A percentile compares a stretch with the other conserved stretches of the same genome.
phyloP scores from a whole-genome alignment of 2,329 filamentous ascomycete species.

The Epichloe glyceriae region DNA sequence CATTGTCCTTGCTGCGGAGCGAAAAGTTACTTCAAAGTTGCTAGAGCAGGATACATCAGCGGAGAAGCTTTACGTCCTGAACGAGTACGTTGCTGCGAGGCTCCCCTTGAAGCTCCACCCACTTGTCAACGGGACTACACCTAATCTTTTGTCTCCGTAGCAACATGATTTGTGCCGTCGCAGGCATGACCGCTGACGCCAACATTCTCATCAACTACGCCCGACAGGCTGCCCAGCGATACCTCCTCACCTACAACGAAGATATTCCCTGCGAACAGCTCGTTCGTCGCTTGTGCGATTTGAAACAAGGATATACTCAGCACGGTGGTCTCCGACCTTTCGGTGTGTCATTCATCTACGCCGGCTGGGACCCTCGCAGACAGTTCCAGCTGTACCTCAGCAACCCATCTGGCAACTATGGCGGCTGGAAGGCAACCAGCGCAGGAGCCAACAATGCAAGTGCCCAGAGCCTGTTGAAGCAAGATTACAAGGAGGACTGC shows the following conservation, averaged over 20 bases:
- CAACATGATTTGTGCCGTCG: constrained; percentile 99
- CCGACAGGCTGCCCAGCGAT: constrained; percentile 88
- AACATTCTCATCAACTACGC: constrained; percentile 99
- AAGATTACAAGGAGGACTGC: constrained; percentile 99
- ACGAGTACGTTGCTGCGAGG: constrained; percentile 55
- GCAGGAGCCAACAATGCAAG: constrained; percentile 97
- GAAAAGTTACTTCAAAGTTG: constrained; percentile 98
- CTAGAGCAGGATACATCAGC: constrained; percentile 98
- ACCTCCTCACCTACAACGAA: constrained; percentile 98
- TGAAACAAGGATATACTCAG: constrained; percentile 98
- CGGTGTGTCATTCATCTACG: constrained; percentile 98
- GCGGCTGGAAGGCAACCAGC: constrained; percentile 97
- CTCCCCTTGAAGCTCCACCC: too few species aligned
- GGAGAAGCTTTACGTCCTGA: constrained; percentile 98
- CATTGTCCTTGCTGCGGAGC: constrained; percentile 93
- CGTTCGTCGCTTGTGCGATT: constrained; percentile 86
- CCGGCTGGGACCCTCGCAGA: constrained; percentile 88
- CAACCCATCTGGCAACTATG: constrained; percentile 97
- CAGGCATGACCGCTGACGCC: constrained; percentile 97
- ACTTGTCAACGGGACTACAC: not conserved
- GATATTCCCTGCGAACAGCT: constrained; percentile 99
- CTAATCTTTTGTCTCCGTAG: constrained; percentile 30
- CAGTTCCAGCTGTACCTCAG: constrained; percentile 99
- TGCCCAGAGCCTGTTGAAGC: constrained; percentile 92
- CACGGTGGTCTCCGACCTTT: constrained; percentile 97